A percentile compares a stretch with the other conserved stretches of the same genome.
phyloP scores from a whole-genome alignment of 2,329 filamentous ascomycete species.

The Lachnellula subtilissima region DNA sequence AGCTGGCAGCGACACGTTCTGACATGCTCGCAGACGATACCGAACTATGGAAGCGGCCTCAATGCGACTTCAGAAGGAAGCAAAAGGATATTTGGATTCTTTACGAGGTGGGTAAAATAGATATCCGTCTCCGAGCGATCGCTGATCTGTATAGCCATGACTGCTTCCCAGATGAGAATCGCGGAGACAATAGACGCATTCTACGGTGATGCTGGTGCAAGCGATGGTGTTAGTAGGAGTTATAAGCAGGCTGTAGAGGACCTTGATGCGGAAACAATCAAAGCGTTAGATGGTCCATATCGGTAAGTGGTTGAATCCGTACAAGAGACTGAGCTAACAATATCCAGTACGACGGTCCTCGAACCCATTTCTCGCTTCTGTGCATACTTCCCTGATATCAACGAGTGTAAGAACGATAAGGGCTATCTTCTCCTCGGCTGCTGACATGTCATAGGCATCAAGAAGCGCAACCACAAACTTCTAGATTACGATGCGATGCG shows the following conservation, averaged over 20 bases:
- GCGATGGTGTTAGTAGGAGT: constrained; percentile 89
- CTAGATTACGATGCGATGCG: constrained; percentile 96
- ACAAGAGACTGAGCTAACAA: constrained; percentile 12
- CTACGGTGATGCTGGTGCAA: constrained; percentile 92
- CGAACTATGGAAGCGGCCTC: constrained; percentile 96
- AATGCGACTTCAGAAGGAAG: constrained; percentile 89
- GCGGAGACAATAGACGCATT: constrained; percentile 99
- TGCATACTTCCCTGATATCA: constrained; percentile 97
- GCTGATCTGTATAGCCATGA: constrained; percentile 67
- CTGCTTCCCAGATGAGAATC: constrained; percentile 97
- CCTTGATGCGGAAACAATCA: constrained; percentile 96
- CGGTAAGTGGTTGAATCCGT: constrained; percentile 45
- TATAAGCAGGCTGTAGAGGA: constrained; percentile 99
- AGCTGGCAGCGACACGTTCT: background rate
- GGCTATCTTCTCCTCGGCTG: constrained; percentile 9
- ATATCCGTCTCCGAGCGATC: background rate
- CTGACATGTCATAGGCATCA: constrained; percentile 64
- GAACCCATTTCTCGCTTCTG: constrained; percentile 96
- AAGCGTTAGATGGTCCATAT: constrained; percentile 94
- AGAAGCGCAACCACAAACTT: constrained; percentile 97
- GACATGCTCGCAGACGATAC: constrained; percentile 62
- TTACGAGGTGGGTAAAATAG: constrained; percentile 61
- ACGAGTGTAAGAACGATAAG: constrained; percentile 66
- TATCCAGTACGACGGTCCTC: constrained; percentile 73
- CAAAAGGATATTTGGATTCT: constrained; percentile 95